A percentile compares a stretch with the other conserved stretches of the same genome.
These are phyloP conservation scores for Byssoonygena ceratinophila DNA, from an alignment of 2,329 filamentous ascomycete genomes.

Conservation along the genomic window DNA sequence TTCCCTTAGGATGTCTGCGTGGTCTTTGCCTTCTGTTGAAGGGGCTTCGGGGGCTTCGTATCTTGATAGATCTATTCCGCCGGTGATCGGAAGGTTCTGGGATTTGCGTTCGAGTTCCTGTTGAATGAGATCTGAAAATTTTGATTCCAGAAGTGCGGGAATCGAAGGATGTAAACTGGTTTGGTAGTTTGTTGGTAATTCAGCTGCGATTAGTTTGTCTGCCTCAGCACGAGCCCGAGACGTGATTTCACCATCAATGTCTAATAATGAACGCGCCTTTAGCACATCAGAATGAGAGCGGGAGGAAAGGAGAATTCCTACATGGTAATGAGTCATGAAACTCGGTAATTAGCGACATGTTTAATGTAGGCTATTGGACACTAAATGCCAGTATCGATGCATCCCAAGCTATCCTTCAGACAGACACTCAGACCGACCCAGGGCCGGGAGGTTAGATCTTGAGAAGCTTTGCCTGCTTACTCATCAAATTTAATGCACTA, in stretches of 20 bases:
- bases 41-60: slow-evolving; percentile 68
- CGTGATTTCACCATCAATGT: slow-evolving; percentile 68
- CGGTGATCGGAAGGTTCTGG: slow-evolving; percentile 47
- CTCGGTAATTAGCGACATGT: slow-evolving; percentile 57
- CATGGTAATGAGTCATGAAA: slow-evolving; percentile 73
- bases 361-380: slow-evolving; percentile 14
- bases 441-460: neutral
- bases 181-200: slow-evolving; percentile 45
- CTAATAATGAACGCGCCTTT: slow-evolving; percentile 37
- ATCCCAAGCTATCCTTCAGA: neutral
- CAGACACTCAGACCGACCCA: too few relatives aligned
- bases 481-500: neutral
- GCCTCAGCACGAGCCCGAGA: slow-evolving; percentile 52
- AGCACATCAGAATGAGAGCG: slow-evolving; percentile 6
- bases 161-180: slow-evolving; percentile 49
- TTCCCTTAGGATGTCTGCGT: slow-evolving; percentile 29
- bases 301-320: slow-evolving; percentile 35
- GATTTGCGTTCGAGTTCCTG: slow-evolving; percentile 59
- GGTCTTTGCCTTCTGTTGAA: slow-evolving; percentile 25
- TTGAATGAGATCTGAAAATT: slow-evolving; percentile 56
- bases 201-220: slow-evolving; percentile 56
- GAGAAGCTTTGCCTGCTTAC: neutral
- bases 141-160: slow-evolving; percentile 42
- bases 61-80: slow-evolving; percentile 62
- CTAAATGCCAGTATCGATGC: neutral